phyloP scores from a whole-genome alignment of 208 protist genomes.

The Crithidia sp. region DNA sequence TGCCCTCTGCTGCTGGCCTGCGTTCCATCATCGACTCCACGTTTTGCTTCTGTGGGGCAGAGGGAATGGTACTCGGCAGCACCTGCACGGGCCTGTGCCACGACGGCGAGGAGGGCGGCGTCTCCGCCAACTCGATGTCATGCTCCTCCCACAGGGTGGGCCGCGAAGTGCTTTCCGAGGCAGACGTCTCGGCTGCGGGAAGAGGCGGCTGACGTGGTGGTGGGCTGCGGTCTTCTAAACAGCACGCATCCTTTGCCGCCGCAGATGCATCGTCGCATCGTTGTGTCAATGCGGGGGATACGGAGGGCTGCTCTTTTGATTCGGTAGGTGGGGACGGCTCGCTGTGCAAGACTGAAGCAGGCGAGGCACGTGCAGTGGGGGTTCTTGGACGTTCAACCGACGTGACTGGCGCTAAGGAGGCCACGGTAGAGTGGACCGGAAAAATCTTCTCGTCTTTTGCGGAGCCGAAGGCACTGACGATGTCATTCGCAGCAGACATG shows the following conservation, averaged over 20 bases:
- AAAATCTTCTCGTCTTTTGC: not conserved
- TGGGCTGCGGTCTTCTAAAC: not conserved
- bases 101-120: not conserved
- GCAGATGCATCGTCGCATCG: not conserved
- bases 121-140: not conserved
- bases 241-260: not conserved
- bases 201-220: not conserved
- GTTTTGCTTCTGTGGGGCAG: not conserved
- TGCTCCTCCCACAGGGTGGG: not conserved
- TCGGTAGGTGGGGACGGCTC: not conserved
- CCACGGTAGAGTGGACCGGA: too few relatives aligned
- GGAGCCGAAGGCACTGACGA: not conserved
- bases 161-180: not conserved
- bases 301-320: not conserved
- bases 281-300: too few relatives aligned
- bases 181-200: not conserved
- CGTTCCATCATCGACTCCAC: too few relatives aligned
- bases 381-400: too few relatives aligned
- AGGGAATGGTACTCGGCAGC: not conserved
- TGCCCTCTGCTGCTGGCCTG: not conserved
- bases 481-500: not conserved
- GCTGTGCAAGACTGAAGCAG: too few relatives aligned
- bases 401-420: too few relatives aligned
- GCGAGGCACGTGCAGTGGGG: too few relatives aligned
- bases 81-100: conserved; percentile 14